Evolutionary conservation across 345 rosid species (phyloP).

Genomic region (Salix dunnii): DNA sequence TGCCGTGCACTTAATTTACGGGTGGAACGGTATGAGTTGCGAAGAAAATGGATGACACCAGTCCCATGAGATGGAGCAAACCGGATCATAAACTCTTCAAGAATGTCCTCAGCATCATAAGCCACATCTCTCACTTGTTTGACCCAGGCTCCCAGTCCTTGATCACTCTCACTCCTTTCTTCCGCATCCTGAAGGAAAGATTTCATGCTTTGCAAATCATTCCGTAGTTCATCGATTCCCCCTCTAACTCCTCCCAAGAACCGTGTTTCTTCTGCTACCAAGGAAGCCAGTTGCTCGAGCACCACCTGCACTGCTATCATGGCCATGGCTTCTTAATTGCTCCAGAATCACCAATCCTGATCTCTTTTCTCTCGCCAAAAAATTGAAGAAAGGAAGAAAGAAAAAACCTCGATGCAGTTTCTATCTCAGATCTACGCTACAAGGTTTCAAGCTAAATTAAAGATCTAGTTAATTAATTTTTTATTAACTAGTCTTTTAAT

Average conservation of each 20-base stretch:
- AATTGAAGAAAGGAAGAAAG: background rate
- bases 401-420: background rate
- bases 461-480: no score
- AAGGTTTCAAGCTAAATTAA: no score
- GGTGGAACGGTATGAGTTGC: background rate
- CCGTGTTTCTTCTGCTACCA: slow-evolving; percentile 1
- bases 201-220: slow-evolving; percentile 8
- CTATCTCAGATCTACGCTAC: no score
- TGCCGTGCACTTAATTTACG: background rate
- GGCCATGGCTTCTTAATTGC: slow-evolving; percentile 4
- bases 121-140: slow-evolving; percentile 13
- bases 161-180: slow-evolving; percentile 6
- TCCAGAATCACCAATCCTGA: background rate
- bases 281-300: background rate
- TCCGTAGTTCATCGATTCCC: background rate
- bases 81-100: background rate
- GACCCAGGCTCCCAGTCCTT: slow-evolving; percentile 5
- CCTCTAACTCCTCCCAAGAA: slow-evolving; percentile 4
- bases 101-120: slow-evolving; percentile 5
- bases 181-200: slow-evolving; percentile 14
- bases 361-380: background rate
- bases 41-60: background rate
- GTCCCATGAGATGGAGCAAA: background rate
- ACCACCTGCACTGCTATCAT: slow-evolving; percentile 5
- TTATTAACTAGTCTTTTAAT: no score